phyloP scores from a whole-genome alignment of 306 rosid species.

The Vigna trinervia region DNA sequence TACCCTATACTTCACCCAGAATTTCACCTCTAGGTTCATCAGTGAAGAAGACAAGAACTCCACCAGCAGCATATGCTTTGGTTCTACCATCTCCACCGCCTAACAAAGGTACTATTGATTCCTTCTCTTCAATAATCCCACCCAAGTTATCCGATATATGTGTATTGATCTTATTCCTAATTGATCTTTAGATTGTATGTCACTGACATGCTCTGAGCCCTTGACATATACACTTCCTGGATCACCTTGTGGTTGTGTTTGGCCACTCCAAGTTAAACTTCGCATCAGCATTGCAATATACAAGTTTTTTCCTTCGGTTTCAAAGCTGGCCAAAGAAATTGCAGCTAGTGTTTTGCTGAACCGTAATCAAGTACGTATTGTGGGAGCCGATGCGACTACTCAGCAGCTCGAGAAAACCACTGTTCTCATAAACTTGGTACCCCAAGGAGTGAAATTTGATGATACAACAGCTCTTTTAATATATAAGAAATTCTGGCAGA shows the following conservation, averaged over 20 bases:
- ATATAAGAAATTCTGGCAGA: conserved; percentile 76
- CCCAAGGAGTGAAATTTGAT: conserved; percentile 65
- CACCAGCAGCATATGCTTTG: conserved; percentile 63
- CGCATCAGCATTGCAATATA: conserved; percentile 62
- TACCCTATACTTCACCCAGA: conserved; percentile 64
- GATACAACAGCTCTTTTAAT: conserved; percentile 59
- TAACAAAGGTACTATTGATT: conserved; percentile 59
- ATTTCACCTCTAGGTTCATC: conserved; percentile 64
- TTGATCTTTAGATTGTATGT: conserved; percentile 62
- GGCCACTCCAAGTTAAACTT: conserved; percentile 85
- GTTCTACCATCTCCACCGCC: conserved; percentile 84
- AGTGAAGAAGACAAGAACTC: conserved; percentile 53
- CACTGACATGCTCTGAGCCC: conserved; percentile 77
- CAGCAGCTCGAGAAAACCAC: conserved; percentile 75
- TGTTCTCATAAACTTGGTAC: conserved; percentile 78
- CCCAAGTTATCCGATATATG: background rate
- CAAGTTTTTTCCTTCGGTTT: conserved; percentile 74
- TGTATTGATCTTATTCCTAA: conserved; percentile 13
- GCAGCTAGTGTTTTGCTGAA: conserved; percentile 66
- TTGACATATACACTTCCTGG: conserved; percentile 79
- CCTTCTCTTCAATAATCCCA: conserved; percentile 28
- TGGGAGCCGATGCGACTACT: conserved; percentile 79
- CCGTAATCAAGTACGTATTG: conserved; percentile 78
- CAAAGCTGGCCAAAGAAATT: conserved; percentile 74
- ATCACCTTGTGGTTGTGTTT: conserved; percentile 79